phyloP scores from a whole-genome alignment of 192 early-diverging fungal species.

The Backusella mclennaniae region DNA sequence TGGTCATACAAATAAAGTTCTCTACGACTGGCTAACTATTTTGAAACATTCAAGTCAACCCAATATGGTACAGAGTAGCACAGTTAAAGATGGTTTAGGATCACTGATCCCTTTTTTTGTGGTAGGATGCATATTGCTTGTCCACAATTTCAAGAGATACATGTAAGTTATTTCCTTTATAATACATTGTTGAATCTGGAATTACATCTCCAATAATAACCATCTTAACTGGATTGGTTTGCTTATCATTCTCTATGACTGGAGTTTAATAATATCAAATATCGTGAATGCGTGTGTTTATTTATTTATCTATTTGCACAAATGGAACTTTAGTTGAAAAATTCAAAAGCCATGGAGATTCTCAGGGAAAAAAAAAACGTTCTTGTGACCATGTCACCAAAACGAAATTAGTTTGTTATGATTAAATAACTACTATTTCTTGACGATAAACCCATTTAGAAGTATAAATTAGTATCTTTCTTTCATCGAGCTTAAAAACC shows the following conservation, averaged over 20 bases:
- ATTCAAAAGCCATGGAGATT: neutral
- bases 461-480: too few relatives aligned
- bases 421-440: neutral
- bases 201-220: neutral
- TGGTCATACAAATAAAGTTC: conserved; percentile 2
- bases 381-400: neutral
- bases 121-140: neutral
- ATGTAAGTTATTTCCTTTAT: neutral
- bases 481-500: too few relatives aligned
- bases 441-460: too few relatives aligned
- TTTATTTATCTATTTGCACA: neutral
- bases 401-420: neutral
- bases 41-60: conserved; percentile 6
- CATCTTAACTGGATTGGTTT: neutral
- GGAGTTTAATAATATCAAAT: neutral
- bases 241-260: neutral
- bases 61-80: conserved; percentile 1
- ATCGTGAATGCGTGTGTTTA: neutral
- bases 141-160: neutral
- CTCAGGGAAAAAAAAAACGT: neutral
- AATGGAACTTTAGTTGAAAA: neutral
- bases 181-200: neutral
- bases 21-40: neutral
- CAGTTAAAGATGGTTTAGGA: neutral
- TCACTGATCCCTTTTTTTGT: neutral